Evolutionary conservation across 2,329 filamentous ascomycete genomes (phyloP).

Genomic region (Helotiales sp.): DNA sequence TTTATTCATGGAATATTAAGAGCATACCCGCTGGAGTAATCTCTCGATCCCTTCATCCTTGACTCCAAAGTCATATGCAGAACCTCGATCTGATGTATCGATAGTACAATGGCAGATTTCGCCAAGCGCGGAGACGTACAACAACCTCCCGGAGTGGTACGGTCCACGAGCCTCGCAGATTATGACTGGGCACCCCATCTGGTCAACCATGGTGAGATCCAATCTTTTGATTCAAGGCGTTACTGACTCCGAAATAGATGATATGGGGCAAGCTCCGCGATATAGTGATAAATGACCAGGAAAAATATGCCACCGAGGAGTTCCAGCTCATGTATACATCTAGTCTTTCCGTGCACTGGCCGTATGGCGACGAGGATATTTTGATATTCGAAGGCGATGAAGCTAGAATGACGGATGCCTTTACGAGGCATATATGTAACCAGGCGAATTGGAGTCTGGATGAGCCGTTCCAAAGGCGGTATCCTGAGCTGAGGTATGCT

Average conservation of each 20-base stretch:
- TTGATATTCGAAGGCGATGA: slow-evolving; percentile 25
- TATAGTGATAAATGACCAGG: slow-evolving; percentile 38
- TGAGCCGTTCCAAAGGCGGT: slow-evolving; percentile 26
- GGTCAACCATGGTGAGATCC: slow-evolving; percentile 20
- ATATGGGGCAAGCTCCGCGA: slow-evolving; percentile 39
- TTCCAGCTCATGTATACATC: slow-evolving; percentile 38
- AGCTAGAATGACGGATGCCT: slow-evolving; percentile 21
- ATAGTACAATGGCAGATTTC: slow-evolving; percentile 31
- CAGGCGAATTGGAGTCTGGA: slow-evolving; percentile 31
- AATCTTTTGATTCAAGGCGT: slow-evolving; percentile 24
- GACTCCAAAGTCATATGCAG: too few relatives aligned
- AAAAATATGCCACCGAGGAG: slow-evolving; percentile 39
- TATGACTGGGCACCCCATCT: slow-evolving; percentile 37
- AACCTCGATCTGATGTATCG: too few relatives aligned
- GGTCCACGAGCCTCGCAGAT: slow-evolving; percentile 28
- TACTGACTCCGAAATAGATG: slow-evolving; percentile 36
- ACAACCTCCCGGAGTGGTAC: slow-evolving; percentile 27
- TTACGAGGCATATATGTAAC: slow-evolving; percentile 22
- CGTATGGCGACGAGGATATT: slow-evolving; percentile 24
- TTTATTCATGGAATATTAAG: too few relatives aligned
- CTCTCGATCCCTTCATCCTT: too few relatives aligned
- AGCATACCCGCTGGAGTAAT: too few relatives aligned
- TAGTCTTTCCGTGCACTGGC: slow-evolving; percentile 40
- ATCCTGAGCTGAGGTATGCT: slow-evolving; percentile 27
- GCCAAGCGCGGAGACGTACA: slow-evolving; percentile 21